These are phyloP conservation scores for Massariosphaeria phaeospora DNA, from an alignment of 495 filamentous ascomycete species.

Conservation along the genomic window DNA sequence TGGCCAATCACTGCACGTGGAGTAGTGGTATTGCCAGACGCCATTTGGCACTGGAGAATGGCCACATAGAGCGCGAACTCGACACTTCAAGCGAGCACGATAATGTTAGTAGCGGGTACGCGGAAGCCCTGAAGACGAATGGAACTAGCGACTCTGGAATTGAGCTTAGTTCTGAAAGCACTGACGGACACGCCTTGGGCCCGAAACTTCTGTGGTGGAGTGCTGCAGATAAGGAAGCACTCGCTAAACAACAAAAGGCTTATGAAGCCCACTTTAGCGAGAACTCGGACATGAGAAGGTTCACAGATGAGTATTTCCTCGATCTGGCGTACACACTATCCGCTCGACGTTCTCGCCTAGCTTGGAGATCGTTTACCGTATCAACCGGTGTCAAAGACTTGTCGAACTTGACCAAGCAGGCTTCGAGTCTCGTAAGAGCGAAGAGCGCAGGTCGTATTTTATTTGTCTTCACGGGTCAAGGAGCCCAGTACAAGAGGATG, in stretches of 20 bases:
- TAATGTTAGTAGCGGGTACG: no score
- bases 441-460: not conserved
- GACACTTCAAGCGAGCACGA: no score
- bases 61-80: not conserved
- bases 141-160: not conserved
- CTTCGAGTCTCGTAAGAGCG: not conserved
- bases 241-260: not conserved
- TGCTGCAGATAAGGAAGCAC: not conserved
- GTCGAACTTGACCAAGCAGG: not conserved
- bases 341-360: not conserved
- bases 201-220: not conserved
- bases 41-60: not conserved
- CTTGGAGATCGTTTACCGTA: not conserved
- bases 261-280: not conserved
- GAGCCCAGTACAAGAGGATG: not conserved
- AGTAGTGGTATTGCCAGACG: not conserved
- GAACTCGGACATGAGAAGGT: not conserved
- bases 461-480: slow-evolving; percentile 4
- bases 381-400: not conserved
- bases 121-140: not conserved
- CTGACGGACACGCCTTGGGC: no score
- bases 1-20: not conserved
- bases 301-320: not conserved
- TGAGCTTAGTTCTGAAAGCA: not conserved
- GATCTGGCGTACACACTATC: not conserved